Conservation (phyloP, 2,329 filamentous ascomycete species). For the Epichloe aotearoae region DNA sequence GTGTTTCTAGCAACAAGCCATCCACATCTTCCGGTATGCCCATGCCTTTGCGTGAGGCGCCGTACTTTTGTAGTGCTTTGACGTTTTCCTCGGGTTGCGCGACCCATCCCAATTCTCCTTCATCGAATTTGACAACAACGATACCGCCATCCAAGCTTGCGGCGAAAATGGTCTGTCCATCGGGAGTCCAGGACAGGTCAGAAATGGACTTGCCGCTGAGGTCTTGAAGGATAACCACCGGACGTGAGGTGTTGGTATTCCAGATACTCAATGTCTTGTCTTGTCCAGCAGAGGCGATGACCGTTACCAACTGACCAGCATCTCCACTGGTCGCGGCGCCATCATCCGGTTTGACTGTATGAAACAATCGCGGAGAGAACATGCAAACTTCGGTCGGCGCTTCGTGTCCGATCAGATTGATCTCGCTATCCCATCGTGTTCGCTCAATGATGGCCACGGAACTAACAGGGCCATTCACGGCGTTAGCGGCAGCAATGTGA, state of each 20-base stretch:
- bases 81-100: slow-evolving; percentile 81
- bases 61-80: slow-evolving; percentile 84
- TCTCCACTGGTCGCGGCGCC: slow-evolving; percentile 32
- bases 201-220: slow-evolving; percentile 84
- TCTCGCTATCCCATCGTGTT: slow-evolving; percentile 86
- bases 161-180: slow-evolving; percentile 75
- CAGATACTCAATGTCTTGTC: slow-evolving; percentile 94
- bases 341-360: slow-evolving; percentile 51
- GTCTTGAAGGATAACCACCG: slow-evolving; percentile 82
- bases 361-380: slow-evolving; percentile 86
- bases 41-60: slow-evolving; percentile 72
- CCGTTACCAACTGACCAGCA: slow-evolving; percentile 53
- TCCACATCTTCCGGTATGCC: slow-evolving; percentile 90
- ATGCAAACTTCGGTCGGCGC: slow-evolving; percentile 94
- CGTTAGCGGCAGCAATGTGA: slow-evolving; percentile 93
- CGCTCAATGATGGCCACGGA: slow-evolving; percentile 93
- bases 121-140: slow-evolving; percentile 66
- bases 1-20: slow-evolving; percentile 73
- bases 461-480: slow-evolving; percentile 92
- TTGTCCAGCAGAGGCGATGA: slow-evolving; percentile 92
- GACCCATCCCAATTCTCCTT: slow-evolving; percentile 80
- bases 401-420: slow-evolving; percentile 94
- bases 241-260: slow-evolving; percentile 91
- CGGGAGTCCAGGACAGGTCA: slow-evolving; percentile 86
- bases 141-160: slow-evolving; percentile 86